phyloP scores from a whole-genome alignment of 257 asterid genomes.

The Prunella vulgaris region DNA sequence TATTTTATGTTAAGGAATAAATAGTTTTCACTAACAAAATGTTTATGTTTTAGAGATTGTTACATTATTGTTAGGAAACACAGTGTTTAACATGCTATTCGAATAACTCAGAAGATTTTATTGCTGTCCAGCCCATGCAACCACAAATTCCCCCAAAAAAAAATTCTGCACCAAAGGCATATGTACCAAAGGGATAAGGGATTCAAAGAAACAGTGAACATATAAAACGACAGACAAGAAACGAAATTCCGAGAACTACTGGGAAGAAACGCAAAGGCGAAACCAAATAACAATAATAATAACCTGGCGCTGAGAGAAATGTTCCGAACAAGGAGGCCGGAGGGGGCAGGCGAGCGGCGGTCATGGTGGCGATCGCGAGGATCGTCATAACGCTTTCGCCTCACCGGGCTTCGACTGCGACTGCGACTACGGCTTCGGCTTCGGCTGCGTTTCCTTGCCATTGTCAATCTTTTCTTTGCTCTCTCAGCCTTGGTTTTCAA shows the following conservation, averaged over 20 bases:
- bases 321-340: slow-evolving; percentile 95
- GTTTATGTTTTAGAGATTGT: background rate
- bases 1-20: background rate
- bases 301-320: slow-evolving; percentile 80
- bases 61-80: background rate
- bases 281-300: background rate
- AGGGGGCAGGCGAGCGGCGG: slow-evolving; percentile 76
- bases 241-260: background rate
- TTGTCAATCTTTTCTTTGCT: slow-evolving; percentile 25
- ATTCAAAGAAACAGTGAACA: background rate
- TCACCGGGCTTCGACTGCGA: slow-evolving; percentile 61
- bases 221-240: background rate
- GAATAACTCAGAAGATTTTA: background rate
- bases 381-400: slow-evolving; percentile 73
- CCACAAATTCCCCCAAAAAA: background rate
- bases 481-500: background rate
- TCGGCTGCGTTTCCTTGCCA: slow-evolving; percentile 45
- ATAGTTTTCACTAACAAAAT: background rate
- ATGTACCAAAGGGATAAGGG: background rate
- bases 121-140: background rate
- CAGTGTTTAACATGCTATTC: background rate
- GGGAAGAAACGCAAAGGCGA: background rate
- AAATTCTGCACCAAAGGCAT: background rate
- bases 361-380: slow-evolving; percentile 66
- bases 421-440: slow-evolving; percentile 47